Conservation (phyloP, 2,329 filamentous ascomycete species). For the Thelonectria olida region DNA sequence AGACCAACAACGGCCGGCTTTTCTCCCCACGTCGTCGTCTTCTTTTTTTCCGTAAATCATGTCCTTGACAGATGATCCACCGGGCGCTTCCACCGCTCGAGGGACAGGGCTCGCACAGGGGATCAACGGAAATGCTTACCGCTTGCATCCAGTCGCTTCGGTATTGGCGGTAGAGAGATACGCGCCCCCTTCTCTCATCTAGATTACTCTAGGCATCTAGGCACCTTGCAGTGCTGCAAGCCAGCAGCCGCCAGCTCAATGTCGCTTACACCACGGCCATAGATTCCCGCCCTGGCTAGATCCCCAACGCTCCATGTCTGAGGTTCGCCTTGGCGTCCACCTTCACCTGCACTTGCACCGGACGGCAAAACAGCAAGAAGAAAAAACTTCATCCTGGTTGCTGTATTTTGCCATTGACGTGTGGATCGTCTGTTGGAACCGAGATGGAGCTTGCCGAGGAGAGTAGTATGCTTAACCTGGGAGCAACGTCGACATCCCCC, state of each 20-base stretch:
- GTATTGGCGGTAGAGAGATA: background rate
- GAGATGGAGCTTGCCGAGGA: constrained; percentile 10
- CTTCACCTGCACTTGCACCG: no score
- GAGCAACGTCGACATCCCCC: background rate
- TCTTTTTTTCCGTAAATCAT: constrained; percentile 24
- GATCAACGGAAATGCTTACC: background rate
- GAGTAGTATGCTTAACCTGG: constrained; percentile 11
- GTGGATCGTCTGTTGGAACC: constrained; percentile 2
- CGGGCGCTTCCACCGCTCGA: background rate
- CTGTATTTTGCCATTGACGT: constrained; percentile 7
- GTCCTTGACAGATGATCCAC: background rate
- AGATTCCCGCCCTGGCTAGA: constrained; percentile 5
- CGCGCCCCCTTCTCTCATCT: background rate
- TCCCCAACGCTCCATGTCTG: constrained; percentile 27
- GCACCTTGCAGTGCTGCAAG: no score
- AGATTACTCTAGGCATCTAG: background rate
- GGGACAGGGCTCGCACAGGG: no score
- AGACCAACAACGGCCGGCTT: constrained; percentile 17
- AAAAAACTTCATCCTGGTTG: constrained; percentile 14
- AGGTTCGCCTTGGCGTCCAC: constrained; percentile 27
- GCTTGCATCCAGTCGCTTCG: background rate
- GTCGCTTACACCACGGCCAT: constrained; percentile 2
- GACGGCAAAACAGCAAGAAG: constrained; percentile 17
- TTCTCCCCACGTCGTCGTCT: no score
- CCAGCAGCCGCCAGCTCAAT: no score